Evolutionary conservation across 2,329 filamentous ascomycete genomes (phyloP).

Genomic region (Aspergillus ibericus): DNA sequence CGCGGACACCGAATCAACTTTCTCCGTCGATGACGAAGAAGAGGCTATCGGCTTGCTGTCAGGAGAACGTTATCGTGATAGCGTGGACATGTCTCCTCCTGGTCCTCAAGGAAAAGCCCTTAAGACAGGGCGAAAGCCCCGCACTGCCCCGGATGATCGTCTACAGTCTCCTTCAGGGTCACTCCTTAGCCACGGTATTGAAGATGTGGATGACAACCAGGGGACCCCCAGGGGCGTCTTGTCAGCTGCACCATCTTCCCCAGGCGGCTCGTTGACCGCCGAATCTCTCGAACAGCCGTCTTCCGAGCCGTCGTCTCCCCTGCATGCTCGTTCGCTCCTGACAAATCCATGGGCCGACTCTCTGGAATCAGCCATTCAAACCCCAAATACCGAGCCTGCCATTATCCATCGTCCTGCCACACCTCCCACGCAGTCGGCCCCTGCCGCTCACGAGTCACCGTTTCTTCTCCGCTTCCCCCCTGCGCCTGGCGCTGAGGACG

Average conservation of each 20-base stretch:
- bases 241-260: conserved; percentile 36
- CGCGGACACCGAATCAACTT: conserved; percentile 60
- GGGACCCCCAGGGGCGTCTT: conserved; percentile 34
- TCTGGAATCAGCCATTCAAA: conserved; percentile 15
- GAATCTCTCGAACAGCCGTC: conserved; percentile 31
- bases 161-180: conserved; percentile 34
- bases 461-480: conserved; percentile 42
- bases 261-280: conserved; percentile 33
- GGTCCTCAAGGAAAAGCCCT: conserved; percentile 19
- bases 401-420: conserved; percentile 26
- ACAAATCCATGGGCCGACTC: conserved; percentile 42
- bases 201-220: conserved; percentile 34
- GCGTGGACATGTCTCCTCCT: conserved; percentile 32
- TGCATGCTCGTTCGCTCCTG: conserved; percentile 37
- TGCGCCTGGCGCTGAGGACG: conserved; percentile 36
- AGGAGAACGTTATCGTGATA: conserved; percentile 40
- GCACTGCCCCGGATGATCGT: conserved; percentile 17
- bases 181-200: conserved; percentile 33
- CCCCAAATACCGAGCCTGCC: conserved; percentile 25
- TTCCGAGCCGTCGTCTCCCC: conserved; percentile 28
- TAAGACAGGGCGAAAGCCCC: conserved; percentile 17
- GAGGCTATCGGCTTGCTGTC: conserved; percentile 46
- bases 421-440: conserved; percentile 22
- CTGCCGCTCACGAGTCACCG: conserved; percentile 28
- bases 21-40: conserved; percentile 65